Evolutionary conservation across 441 rosid species (phyloP).

Genomic region (Eutrema salsugineum): DNA sequence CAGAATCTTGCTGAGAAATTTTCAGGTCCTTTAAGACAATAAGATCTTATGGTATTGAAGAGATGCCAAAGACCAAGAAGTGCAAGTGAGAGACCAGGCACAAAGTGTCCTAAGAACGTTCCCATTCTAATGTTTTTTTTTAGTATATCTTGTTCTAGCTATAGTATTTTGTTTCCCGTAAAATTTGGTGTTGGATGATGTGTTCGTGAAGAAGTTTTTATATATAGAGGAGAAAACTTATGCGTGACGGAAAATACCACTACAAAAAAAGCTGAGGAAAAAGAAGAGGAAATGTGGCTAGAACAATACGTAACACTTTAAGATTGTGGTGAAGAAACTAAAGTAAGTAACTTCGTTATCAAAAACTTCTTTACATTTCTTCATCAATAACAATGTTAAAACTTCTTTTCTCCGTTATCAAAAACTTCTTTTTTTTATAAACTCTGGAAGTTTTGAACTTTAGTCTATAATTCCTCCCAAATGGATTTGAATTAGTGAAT

Average conservation of each 20-base stretch:
- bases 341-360: background rate
- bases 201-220: background rate
- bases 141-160: background rate
- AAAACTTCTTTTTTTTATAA: too few relatives aligned
- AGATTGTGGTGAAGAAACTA: background rate
- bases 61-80: conserved; percentile 86
- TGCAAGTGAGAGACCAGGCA: conserved; percentile 64
- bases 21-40: conserved; percentile 50
- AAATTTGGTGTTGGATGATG: background rate
- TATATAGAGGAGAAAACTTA: background rate
- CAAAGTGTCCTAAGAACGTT: conserved; percentile 66
- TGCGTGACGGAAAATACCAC: conserved; percentile 25
- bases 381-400: too few relatives aligned
- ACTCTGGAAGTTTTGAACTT: too few relatives aligned
- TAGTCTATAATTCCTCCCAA: too few relatives aligned
- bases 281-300: conserved; percentile 4
- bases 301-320: conserved; percentile 18
- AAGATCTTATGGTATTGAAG: conserved; percentile 55
- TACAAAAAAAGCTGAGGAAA: conserved; percentile 3
- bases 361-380: too few relatives aligned
- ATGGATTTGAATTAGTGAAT: too few relatives aligned
- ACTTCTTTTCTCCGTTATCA: too few relatives aligned
- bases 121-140: conserved; percentile 47
- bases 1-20: conserved; percentile 47
- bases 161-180: background rate